Percentiles rank a stretch among this genome's conserved stretches.
Evolutionary conservation across 169 alveolate genomes (phyloP).

Genomic region (Cryptosporidium meleagridis): DNA sequence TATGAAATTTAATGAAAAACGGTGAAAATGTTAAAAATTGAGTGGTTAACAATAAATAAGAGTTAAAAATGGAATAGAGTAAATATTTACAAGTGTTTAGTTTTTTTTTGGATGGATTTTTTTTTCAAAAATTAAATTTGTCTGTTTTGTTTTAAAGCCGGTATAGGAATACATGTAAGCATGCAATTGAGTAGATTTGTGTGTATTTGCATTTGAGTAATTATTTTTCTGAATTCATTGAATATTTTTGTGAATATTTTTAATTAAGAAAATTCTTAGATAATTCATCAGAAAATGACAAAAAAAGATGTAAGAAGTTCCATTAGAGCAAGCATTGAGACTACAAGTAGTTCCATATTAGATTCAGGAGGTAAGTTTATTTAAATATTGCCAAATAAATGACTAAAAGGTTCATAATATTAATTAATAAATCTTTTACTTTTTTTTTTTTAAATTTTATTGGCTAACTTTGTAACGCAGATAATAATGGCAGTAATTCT

Average conservation of each 20-base stretch:
- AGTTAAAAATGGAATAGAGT: background rate
- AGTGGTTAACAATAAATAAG: background rate
- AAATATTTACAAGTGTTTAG: background rate
- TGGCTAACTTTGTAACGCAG: background rate
- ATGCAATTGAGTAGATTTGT: background rate
- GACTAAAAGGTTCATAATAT: background rate
- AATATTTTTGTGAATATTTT: background rate
- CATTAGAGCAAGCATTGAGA: conserved; percentile 30
- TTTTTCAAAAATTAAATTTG: background rate
- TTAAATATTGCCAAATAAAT: background rate
- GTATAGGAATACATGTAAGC: conserved; percentile 15
- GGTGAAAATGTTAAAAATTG: background rate
- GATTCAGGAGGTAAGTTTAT: conserved; percentile 32
- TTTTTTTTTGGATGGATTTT: background rate
- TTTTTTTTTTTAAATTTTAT: background rate
- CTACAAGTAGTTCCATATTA: conserved; percentile 16
- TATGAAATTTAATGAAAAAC: background rate
- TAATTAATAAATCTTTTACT: background rate
- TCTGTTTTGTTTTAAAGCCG: background rate
- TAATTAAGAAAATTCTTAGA: background rate
- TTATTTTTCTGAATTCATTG: background rate
- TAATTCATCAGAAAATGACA: background rate
- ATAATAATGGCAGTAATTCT: background rate
- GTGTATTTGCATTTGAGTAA: background rate
- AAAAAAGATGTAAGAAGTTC: conserved; percentile 22